A percentile compares a stretch with the other conserved stretches of the same genome.
These are phyloP conservation scores for Suillus weaverae DNA, from an alignment of 768 basidiomycete species.

Conservation along the genomic window DNA sequence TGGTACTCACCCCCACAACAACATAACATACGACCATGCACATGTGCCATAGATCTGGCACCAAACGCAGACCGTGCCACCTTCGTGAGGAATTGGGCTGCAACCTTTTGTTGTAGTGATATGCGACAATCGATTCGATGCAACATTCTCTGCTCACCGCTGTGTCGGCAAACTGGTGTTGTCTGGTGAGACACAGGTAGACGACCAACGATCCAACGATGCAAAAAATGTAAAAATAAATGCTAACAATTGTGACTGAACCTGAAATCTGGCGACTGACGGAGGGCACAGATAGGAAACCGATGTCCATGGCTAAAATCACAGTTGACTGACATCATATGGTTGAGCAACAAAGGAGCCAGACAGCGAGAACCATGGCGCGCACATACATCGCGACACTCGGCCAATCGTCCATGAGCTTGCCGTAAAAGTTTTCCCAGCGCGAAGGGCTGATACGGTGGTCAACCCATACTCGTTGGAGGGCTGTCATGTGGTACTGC, in stretches of 20 bases:
- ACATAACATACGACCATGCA: constrained; percentile 33
- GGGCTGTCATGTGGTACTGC: constrained; percentile 37
- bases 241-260: constrained; percentile 19
- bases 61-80: constrained; percentile 5
- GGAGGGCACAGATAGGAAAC: too few species aligned
- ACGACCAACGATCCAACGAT: constrained; percentile 36
- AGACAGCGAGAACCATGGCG: constrained; percentile 5
- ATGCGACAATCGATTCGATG: neutral
- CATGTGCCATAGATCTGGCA: constrained; percentile 22
- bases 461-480: constrained; percentile 48
- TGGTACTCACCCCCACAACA: constrained; percentile 24
- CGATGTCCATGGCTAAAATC: constrained; percentile 48
- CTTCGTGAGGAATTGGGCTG: constrained; percentile 1
- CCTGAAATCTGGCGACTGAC: too few species aligned
- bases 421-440: constrained; percentile 42
- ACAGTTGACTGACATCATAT: constrained; percentile 46
- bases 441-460: constrained; percentile 33
- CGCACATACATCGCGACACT: constrained; percentile 50
- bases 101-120: neutral
- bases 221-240: constrained; percentile 38
- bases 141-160: constrained; percentile 24
- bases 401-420: constrained; percentile 47
- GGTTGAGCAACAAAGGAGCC: neutral
- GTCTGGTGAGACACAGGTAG: constrained; percentile 35
- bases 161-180: constrained; percentile 31